Evolutionary conservation across 306 rosid species (phyloP).

Genomic region (Castanopsis chinensis): DNA sequence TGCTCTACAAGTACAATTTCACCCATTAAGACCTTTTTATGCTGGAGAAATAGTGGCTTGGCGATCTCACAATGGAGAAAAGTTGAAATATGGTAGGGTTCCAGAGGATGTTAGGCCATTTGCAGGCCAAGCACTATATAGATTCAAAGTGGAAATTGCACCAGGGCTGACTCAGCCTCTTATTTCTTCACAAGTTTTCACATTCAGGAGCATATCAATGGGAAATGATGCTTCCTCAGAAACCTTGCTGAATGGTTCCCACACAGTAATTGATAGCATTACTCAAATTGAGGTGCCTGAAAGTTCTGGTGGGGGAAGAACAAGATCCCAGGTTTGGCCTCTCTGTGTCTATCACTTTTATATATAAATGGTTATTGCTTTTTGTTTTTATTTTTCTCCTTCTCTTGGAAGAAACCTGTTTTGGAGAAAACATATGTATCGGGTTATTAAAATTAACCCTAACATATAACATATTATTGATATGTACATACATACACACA

Average conservation of each 20-base stretch:
- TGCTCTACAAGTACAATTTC: conserved; percentile 88
- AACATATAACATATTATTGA: too few species aligned
- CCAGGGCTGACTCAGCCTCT: conserved; percentile 53
- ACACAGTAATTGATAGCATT: conserved; percentile 20
- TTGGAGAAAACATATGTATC: too few species aligned
- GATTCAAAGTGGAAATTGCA: conserved; percentile 74
- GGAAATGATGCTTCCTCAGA: conserved; percentile 41
- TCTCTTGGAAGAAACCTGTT: neutral
- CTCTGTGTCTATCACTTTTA: conserved; percentile 12
- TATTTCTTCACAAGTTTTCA: conserved; percentile 85
- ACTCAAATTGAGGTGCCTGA: conserved; percentile 39
- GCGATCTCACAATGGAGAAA: conserved; percentile 90
- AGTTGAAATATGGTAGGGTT: conserved; percentile 83
- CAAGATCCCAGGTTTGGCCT: conserved; percentile 58
- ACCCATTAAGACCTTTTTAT: conserved; percentile 92
- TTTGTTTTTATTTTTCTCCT: neutral
- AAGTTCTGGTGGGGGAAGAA: conserved; percentile 49
- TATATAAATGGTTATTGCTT: neutral
- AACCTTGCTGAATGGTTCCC: conserved; percentile 39
- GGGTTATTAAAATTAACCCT: too few species aligned
- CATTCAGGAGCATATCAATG: conserved; percentile 74
- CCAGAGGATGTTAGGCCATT: conserved; percentile 83
- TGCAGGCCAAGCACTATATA: conserved; percentile 92
- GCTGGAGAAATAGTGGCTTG: conserved; percentile 97
- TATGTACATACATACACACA: too few species aligned